Evolutionary conservation across 2,329 filamentous ascomycete genomes (phyloP).

Genomic region (Fusarium secorum): DNA sequence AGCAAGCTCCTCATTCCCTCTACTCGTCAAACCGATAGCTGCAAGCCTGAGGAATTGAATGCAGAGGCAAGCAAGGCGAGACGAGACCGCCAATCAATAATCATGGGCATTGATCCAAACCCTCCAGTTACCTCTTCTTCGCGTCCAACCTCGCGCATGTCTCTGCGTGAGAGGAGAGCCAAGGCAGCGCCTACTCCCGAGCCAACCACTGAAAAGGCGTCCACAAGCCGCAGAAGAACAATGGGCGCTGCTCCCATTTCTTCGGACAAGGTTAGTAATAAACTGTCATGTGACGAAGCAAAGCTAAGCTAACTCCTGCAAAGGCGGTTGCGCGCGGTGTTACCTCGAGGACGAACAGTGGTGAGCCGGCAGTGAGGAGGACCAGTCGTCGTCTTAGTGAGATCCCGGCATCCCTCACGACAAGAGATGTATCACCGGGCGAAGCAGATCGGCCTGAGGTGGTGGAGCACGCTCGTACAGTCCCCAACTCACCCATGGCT

Average conservation of each 20-base stretch:
- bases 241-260: slow-evolving; percentile 54
- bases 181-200: slow-evolving; percentile 64
- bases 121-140: slow-evolving; percentile 43
- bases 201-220: slow-evolving; percentile 40
- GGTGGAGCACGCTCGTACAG: slow-evolving; percentile 36
- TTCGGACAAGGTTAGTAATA: slow-evolving; percentile 42
- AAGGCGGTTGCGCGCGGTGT: slow-evolving; percentile 48
- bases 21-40: slow-evolving; percentile 78
- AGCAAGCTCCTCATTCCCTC: slow-evolving; percentile 82
- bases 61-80: slow-evolving; percentile 69
- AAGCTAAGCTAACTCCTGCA: slow-evolving; percentile 12
- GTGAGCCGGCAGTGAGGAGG: slow-evolving; percentile 44
- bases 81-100: slow-evolving; percentile 69
- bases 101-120: slow-evolving; percentile 44
- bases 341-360: slow-evolving; percentile 37
- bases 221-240: slow-evolving; percentile 66
- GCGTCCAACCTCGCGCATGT: slow-evolving; percentile 68
- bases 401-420: slow-evolving; percentile 50
- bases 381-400: slow-evolving; percentile 59
- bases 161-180: slow-evolving; percentile 75
- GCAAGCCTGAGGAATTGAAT: slow-evolving; percentile 79
- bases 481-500: slow-evolving; percentile 53
- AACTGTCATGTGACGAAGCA: background rate
- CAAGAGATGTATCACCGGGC: slow-evolving; percentile 15
- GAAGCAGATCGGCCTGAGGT: slow-evolving; percentile 10